A percentile compares a stretch with the other conserved stretches of the same genome.
phyloP scores from a whole-genome alignment of 768 basidiomycete species.

The Termitomyces sp. region DNA sequence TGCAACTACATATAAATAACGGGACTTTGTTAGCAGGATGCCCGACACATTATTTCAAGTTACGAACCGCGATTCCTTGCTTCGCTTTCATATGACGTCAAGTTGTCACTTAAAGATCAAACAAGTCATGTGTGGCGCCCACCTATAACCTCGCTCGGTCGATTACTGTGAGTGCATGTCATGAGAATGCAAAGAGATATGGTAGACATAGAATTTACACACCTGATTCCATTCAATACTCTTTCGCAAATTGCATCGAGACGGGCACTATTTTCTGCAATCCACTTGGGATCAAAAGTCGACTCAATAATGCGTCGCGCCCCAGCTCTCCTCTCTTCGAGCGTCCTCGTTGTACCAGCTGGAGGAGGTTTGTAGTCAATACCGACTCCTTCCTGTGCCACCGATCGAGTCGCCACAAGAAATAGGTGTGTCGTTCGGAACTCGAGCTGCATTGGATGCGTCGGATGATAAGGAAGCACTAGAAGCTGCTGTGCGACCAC shows the following conservation, averaged over 20 bases:
- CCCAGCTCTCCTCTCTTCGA: constrained; percentile 22
- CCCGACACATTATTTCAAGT: background rate
- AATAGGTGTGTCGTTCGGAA: constrained; percentile 40
- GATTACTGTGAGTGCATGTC: constrained; percentile 13
- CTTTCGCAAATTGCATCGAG: constrained; percentile 21
- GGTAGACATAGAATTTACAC: background rate
- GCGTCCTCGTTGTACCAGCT: constrained; percentile 18
- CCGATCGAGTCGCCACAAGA: constrained; percentile 33
- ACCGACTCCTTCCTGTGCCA: constrained; percentile 19
- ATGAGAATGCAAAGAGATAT: background rate
- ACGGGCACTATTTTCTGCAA: constrained; percentile 19
- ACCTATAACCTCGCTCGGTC: constrained; percentile 26
- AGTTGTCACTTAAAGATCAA: background rate
- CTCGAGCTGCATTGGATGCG: constrained; percentile 29
- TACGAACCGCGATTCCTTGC: constrained; percentile 25
- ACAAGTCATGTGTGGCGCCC: background rate
- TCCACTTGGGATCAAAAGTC: constrained; percentile 25
- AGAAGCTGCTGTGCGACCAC: constrained; percentile 41
- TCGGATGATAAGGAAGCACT: constrained; percentile 35
- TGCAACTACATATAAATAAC: constrained; percentile 20
- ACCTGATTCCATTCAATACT: constrained; percentile 17
- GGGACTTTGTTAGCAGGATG: background rate
- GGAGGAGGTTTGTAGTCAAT: constrained; percentile 21
- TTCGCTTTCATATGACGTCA: constrained; percentile 16
- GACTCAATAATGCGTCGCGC: constrained; percentile 21